Base-by-base conservation (phyloP, 2,329 filamentous ascomycete species). In the Colletotrichum tropicale region DNA sequence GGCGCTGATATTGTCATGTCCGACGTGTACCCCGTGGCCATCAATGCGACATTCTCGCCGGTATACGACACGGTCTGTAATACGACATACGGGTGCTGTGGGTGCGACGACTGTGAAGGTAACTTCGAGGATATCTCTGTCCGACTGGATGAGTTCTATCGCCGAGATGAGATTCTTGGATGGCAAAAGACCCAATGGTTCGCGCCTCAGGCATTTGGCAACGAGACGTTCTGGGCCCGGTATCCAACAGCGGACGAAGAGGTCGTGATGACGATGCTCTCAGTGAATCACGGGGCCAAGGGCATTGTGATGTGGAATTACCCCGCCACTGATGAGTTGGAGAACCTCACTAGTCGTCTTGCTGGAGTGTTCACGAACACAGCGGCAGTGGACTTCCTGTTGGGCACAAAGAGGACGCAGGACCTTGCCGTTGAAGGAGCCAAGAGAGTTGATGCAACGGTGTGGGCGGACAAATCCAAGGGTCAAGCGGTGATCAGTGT, bases 51-150 rank as follows among this genome's bases (percentile, higher is more conserved):
- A 4, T 91, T 85, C 77, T 90, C 87, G 10, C 87, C 87, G 56
- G 74, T 76, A 5, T 93, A 90, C 86, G 85, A 87, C 74, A 93
- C 91, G 0, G 81, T 82, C 0, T 91, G 89, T 80, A 93, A 93
- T 81, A 75, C 83, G 5, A 93, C 91, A 0, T 89, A 92, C 68
- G 91, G 91, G 76, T 89, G 90, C 83, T 92, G 91, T 82, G 91
- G 91, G 10, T 93, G 92, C 81, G 91, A 93, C 80, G 88, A 90
- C 81, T 93, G 91, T 81, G 78, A 81, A 4, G 90, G 89, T 67
- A 81, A 80, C n/a, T 84, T 92, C 21, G 83, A 86, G 24, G 91
- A 93, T 78, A 88, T 93, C 0, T 48, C 84, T 2, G 62, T 74
- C 15, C 83, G 88, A 1, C 79, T 89, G 48, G 86, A 88, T 69